Conservation (phyloP, 2,329 filamentous ascomycete species). For the Monosporascus cannonballus region DNA sequence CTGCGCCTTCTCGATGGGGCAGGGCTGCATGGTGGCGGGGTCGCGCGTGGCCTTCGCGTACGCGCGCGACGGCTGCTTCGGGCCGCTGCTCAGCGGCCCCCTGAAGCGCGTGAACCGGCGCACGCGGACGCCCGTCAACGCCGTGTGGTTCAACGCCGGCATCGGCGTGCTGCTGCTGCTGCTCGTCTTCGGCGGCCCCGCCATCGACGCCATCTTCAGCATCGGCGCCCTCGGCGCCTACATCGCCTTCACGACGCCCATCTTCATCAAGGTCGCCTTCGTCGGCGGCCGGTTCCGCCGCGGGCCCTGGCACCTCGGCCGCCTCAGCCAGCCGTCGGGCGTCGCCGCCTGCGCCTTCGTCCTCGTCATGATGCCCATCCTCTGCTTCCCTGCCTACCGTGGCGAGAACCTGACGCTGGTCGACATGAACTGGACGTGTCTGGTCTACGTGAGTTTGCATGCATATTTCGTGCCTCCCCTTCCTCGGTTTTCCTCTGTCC, state of each 20-base stretch:
- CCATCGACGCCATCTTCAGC: constrained; percentile 63
- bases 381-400: constrained; percentile 56
- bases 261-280: constrained; percentile 52
- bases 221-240: constrained; percentile 66
- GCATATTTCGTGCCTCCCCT: neutral
- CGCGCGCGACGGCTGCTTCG: constrained; percentile 66
- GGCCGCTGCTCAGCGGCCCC: constrained; percentile 42
- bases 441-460: constrained; percentile 41
- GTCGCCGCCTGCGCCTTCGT: constrained; percentile 53
- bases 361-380: constrained; percentile 59
- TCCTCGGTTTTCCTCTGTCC: neutral
- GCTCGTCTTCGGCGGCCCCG: constrained; percentile 57
- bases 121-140: constrained; percentile 64
- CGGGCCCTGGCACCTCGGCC: constrained; percentile 64
- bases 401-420: constrained; percentile 44
- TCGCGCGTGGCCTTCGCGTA: constrained; percentile 68
- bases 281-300: constrained; percentile 58
- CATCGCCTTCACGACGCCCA: constrained; percentile 52
- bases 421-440: constrained; percentile 63
- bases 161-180: constrained; percentile 56
- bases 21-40: constrained; percentile 62
- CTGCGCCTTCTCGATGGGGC: constrained; percentile 65
- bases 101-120: constrained; percentile 54
- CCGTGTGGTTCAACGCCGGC: constrained; percentile 59
- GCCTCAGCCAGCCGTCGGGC: constrained; percentile 51